Evolutionary conservation across 2,329 filamentous ascomycete species (phyloP), one percentile per base, ranked within the genome.

Genomic region (Talaromyces sp.): DNA sequence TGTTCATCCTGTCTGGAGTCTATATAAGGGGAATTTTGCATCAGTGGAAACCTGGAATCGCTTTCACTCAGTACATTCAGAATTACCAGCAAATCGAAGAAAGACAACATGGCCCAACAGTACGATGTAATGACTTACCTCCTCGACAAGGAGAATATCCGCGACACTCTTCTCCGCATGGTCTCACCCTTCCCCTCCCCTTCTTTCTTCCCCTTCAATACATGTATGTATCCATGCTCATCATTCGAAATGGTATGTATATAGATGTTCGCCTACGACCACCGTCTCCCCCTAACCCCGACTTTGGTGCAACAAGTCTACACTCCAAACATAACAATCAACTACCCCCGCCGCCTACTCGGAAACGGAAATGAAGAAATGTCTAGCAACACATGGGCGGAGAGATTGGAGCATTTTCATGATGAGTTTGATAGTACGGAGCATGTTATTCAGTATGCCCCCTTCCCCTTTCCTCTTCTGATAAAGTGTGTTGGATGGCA

Each of bases 141-240:
- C 49, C 49, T 31, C 49, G 49, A 53, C 4, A 53, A 53, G 27
- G 49, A 53, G 49, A 53, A 51, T 29, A 51, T 51, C 47, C 47
- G 47, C 25, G 47, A 51, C 13, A 51, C 47, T 5, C 25, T 51
- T 27, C 7, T 53, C 3, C 49, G 7, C 49, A 53, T 53, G 49
- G 49, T 49, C 22, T 13, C 4, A 5, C 45, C 45, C 17, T 3
- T n/a, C 38, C 38, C 17, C 17, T 40, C 27, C 27, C n/a, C n/a
- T n/a, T n/a, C n/a, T n/a, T n/a, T n/a, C n/a, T n/a, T n/a, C n/a
- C n/a, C n/a, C n/a, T n/a, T n/a, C n/a, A n/a, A n/a, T n/a, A n/a
- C n/a, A n/a, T n/a, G n/a, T n/a, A n/a, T n/a, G n/a, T n/a, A n/a
- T n/a, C n/a, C 17, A 19, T 1, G 5, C 43, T 25, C n/a, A 47